phyloP scores from a whole-genome alignment of 257 asterid species.

The Solanum pennellii region DNA sequence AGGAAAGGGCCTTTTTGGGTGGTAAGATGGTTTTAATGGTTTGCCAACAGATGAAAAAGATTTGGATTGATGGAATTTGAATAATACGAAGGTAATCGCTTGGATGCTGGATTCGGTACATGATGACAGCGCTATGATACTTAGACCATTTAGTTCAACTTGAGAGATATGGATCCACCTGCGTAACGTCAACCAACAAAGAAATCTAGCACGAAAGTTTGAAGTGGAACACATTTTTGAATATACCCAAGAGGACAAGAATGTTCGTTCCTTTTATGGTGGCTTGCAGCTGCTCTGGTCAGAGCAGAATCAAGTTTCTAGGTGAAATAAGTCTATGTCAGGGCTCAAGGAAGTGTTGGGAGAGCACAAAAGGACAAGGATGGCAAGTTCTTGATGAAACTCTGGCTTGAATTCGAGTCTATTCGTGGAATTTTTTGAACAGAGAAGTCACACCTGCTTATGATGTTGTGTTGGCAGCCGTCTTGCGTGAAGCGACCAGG shows the following conservation, averaged over 20 bases:
- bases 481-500: too few relatives aligned
- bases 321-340: background rate
- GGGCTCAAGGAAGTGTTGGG: background rate
- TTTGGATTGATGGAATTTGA: background rate
- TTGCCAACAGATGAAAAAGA: background rate
- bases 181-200: background rate
- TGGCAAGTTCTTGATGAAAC: background rate
- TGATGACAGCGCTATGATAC: background rate
- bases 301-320: background rate
- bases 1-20: background rate
- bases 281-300: background rate
- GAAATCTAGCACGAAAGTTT: background rate
- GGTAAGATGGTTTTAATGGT: background rate
- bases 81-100: background rate
- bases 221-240: background rate
- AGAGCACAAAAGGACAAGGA: background rate
- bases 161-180: background rate
- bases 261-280: background rate
- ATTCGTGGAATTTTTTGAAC: background rate
- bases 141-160: background rate
- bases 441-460: background rate
- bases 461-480: too few relatives aligned
- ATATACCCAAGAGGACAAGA: background rate
- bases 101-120: background rate
- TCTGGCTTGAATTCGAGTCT: background rate